A percentile compares a stretch with the other conserved stretches of the same genome.
These are phyloP conservation scores for Mayamaea pseudoterrestris DNA, from an alignment of 108 stramenopile species.

Conservation along the genomic window DNA sequence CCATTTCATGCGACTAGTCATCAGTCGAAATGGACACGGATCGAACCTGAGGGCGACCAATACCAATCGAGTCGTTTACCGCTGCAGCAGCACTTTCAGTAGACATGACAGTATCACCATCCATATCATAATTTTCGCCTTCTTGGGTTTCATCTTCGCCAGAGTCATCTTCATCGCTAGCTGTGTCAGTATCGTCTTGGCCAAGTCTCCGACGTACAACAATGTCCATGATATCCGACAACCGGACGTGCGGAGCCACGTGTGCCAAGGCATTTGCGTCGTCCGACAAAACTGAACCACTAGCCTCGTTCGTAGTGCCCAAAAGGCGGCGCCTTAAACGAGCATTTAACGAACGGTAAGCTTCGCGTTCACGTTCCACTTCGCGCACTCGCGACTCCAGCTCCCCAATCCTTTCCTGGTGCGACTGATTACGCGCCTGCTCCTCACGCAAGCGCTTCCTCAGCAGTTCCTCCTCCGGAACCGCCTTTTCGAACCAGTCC, in stretches of 20 bases:
- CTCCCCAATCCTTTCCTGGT: constrained; percentile 20
- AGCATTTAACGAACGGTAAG: constrained; percentile 47
- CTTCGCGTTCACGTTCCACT: constrained; percentile 26
- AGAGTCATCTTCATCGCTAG: background rate
- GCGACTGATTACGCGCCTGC: constrained; percentile 28
- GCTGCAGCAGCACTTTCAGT: background rate
- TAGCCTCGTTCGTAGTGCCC: constrained; percentile 16
- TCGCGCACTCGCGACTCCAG: constrained; percentile 25
- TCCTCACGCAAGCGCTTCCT: constrained; percentile 52
- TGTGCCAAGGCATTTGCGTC: constrained; percentile 1
- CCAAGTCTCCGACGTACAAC: constrained; percentile 6
- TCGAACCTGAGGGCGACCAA: background rate
- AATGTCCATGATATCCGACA: constrained; percentile 19
- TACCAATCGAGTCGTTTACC: background rate
- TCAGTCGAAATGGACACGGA: background rate
- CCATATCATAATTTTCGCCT: constrained; percentile 18
- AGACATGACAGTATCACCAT: constrained; percentile 16
- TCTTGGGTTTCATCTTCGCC: constrained; percentile 14
- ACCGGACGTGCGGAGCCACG: constrained; percentile 10
- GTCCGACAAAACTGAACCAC: constrained; percentile 1
- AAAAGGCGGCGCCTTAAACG: constrained; percentile 54
- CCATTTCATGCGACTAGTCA: no score
- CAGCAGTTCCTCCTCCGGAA: constrained; percentile 43
- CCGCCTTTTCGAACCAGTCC: constrained; percentile 67
- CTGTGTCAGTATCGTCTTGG: constrained; percentile 12